Evolutionary conservation across 305 asterid genomes (phyloP).

Genomic region (Lippia alba): DNA sequence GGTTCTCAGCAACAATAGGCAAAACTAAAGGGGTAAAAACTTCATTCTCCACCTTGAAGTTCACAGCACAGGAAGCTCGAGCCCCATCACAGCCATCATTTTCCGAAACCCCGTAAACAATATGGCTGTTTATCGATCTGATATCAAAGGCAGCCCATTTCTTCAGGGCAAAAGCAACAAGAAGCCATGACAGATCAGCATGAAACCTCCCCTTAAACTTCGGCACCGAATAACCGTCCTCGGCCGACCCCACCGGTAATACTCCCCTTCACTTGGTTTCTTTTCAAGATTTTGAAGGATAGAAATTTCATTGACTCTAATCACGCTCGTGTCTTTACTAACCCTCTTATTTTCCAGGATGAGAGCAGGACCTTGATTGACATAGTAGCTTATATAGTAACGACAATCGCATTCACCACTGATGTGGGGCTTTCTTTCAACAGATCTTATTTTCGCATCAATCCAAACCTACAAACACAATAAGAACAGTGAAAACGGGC

Average conservation of each 20-base stretch:
- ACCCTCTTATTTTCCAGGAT: conserved; percentile 50
- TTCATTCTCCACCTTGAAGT: conserved; percentile 69
- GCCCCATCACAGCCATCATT: conserved; percentile 32
- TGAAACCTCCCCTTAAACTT: conserved; percentile 65
- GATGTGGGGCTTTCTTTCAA: conserved; percentile 77
- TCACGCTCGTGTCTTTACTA: conserved; percentile 52
- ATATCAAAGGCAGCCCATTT: conserved; percentile 66
- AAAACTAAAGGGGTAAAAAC: conserved; percentile 53
- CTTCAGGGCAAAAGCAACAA: conserved; percentile 63
- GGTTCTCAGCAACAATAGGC: conserved; percentile 40
- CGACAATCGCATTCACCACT: conserved; percentile 59
- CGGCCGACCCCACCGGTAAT: conserved; percentile 81
- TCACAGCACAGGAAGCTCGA: conserved; percentile 49
- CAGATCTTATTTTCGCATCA: conserved; percentile 85
- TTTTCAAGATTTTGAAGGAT: conserved; percentile 76
- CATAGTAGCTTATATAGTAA: conserved; percentile 71
- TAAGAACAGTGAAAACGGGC: not conserved
- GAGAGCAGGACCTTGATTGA: conserved; percentile 71
- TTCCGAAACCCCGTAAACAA: conserved; percentile 69
- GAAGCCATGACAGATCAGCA: conserved; percentile 82
- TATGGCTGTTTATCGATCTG: conserved; percentile 57
- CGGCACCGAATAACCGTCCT: conserved; percentile 70
- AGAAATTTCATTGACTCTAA: conserved; percentile 56
- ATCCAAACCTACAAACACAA: conserved; percentile 64
- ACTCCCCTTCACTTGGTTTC: conserved; percentile 61